These are phyloP conservation scores for Citrus sp. DNA, from an alignment of 345 rosid genomes.

Conservation along the genomic window DNA sequence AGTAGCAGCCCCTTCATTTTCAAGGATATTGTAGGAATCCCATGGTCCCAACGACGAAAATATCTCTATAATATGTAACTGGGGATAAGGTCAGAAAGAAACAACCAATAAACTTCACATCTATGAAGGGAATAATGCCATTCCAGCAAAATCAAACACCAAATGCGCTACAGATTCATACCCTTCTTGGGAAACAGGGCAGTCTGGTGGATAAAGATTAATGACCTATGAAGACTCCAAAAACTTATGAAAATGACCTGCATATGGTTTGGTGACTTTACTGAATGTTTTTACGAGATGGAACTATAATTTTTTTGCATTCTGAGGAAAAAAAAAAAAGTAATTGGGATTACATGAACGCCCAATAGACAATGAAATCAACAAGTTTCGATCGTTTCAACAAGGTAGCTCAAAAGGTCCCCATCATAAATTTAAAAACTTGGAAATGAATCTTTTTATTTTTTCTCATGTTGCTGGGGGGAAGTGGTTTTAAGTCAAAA, in stretches of 20 bases:
- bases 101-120: slow-evolving; percentile 4
- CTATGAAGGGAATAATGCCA: not conserved
- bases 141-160: not conserved
- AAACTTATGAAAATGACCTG: not conserved
- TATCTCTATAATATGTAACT: not conserved
- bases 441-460: not conserved
- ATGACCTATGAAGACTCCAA: not conserved
- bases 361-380: not conserved
- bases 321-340: too few species aligned
- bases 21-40: not conserved
- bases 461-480: not conserved
- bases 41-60: not conserved
- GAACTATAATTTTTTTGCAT: not conserved
- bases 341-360: too few species aligned
- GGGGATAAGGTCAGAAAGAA: slow-evolving; percentile 4
- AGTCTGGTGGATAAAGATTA: not conserved
- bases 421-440: not conserved
- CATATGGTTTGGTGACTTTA: not conserved
- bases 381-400: not conserved
- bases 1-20: not conserved
- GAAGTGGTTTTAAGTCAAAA: not conserved
- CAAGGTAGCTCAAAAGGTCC: not conserved
- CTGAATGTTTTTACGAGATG: too few species aligned
- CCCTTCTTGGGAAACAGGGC: slow-evolving; percentile 1
- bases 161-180: not conserved